Evolutionary conservation across 129 eudicot genomes (phyloP).

Genomic region (Heracleum sosnowskyi): DNA sequence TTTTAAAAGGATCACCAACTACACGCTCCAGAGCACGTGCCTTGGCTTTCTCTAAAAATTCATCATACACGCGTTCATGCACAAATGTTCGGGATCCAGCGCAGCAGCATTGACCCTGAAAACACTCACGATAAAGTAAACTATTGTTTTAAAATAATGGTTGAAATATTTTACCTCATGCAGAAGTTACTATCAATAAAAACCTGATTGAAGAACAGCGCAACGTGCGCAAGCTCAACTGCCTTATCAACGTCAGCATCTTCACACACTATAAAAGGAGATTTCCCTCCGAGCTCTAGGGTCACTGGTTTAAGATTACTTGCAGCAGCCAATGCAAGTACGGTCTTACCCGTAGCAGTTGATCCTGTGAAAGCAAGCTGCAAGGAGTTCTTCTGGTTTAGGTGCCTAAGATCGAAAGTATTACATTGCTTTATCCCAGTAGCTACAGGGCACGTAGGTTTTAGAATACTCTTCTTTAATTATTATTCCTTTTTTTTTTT

Average conservation of each 20-base stretch:
- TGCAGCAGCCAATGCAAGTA: constrained; percentile 65
- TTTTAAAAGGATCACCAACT: constrained; percentile 48
- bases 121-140: background rate
- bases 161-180: background rate
- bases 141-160: background rate
- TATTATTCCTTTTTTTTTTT: background rate
- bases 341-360: constrained; percentile 48
- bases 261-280: constrained; percentile 51
- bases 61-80: constrained; percentile 54
- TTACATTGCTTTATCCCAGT: background rate
- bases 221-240: constrained; percentile 41
- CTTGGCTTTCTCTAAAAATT: constrained; percentile 41
- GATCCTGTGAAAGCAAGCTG: constrained; percentile 88
- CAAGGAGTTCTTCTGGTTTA: constrained; percentile 11
- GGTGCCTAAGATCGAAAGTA: background rate
- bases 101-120: constrained; percentile 57
- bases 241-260: constrained; percentile 54
- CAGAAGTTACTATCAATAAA: background rate
- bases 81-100: constrained; percentile 55
- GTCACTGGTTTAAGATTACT: constrained; percentile 83
- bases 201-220: constrained; percentile 51
- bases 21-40: constrained; percentile 35
- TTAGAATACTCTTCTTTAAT: background rate
- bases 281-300: constrained; percentile 62
- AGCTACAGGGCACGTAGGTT: background rate